Percentiles rank a stretch among this genome's conserved stretches.
These are phyloP conservation scores for Sphaceloma murrayae DNA, from an alignment of 2,329 filamentous ascomycete genomes.

Conservation along the genomic window DNA sequence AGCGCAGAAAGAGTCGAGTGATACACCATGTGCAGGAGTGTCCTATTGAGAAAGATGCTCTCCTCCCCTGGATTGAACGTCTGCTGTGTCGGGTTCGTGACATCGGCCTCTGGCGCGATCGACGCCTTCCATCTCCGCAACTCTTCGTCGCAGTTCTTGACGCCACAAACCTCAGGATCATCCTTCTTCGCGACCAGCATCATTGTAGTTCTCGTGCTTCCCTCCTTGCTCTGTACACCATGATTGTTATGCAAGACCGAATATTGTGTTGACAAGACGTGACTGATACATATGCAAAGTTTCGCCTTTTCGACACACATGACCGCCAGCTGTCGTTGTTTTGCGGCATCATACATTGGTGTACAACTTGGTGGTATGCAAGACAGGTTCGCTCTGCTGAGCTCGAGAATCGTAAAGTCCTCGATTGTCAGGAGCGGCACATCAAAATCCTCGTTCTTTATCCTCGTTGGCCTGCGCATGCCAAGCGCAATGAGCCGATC, in stretches of 20 bases:
- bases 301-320: slow-evolving; percentile 91
- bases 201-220: slow-evolving; percentile 61
- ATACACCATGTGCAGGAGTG: slow-evolving; percentile 88
- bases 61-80: slow-evolving; percentile 41
- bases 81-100: slow-evolving; percentile 30
- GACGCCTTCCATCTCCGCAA: slow-evolving; percentile 67
- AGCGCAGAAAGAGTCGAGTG: slow-evolving; percentile 84
- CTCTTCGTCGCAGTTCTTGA: slow-evolving; percentile 68
- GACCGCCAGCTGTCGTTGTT: slow-evolving; percentile 68
- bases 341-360: slow-evolving; percentile 57
- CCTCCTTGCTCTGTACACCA: slow-evolving; percentile 59
- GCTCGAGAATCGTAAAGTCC: slow-evolving; percentile 68
- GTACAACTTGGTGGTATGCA: slow-evolving; percentile 62
- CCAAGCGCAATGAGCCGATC: slow-evolving; percentile 86
- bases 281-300: slow-evolving; percentile 78
- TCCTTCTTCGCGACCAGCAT: slow-evolving; percentile 87
- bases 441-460: slow-evolving; percentile 88
- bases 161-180: slow-evolving; percentile 69
- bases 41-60: slow-evolving; percentile 59
- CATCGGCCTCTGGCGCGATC: slow-evolving; percentile 60
- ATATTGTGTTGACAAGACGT: slow-evolving; percentile 84
- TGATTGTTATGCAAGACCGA: slow-evolving; percentile 81
- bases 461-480: slow-evolving; percentile 84
- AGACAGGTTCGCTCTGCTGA: slow-evolving; percentile 56
- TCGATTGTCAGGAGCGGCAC: slow-evolving; percentile 77